These are phyloP conservation scores for Silene latifolia DNA, from an alignment of 148 eudicot genomes.

Conservation along the genomic window DNA sequence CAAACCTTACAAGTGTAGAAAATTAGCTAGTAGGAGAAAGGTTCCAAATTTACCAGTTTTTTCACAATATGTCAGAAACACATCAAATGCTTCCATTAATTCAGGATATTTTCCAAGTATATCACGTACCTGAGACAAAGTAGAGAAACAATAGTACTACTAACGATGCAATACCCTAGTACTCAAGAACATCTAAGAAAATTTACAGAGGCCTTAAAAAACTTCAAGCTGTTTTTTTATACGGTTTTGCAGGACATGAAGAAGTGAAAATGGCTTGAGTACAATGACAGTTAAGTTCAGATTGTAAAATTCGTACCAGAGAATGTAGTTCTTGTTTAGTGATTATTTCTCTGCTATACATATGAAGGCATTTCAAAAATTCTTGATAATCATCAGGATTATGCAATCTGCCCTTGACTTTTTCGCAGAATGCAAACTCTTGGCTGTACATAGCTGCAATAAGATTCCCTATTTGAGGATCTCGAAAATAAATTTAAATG, in stretches of 20 bases:
- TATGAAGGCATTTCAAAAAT: slow-evolving; percentile 90
- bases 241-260: neutral
- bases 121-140: slow-evolving; percentile 66
- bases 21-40: neutral
- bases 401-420: slow-evolving; percentile 74
- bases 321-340: slow-evolving; percentile 74
- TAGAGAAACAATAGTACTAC: neutral
- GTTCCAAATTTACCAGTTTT: slow-evolving; percentile 48
- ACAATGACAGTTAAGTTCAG: neutral
- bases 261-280: neutral
- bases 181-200: neutral
- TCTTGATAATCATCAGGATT: slow-evolving; percentile 86
- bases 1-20: neutral
- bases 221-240: neutral
- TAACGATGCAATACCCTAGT: neutral
- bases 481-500: neutral
- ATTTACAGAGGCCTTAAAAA: neutral
- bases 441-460: slow-evolving; percentile 65
- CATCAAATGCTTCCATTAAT: slow-evolving; percentile 92
- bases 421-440: slow-evolving; percentile 85
- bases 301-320: slow-evolving; percentile 47
- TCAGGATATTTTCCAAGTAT: slow-evolving; percentile 75
- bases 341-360: slow-evolving; percentile 89
- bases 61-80: slow-evolving; percentile 80
- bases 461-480: slow-evolving; percentile 19